Base-by-base conservation (phyloP, 768 basidiomycete genomes). In the Lactarius vividus region DNA sequence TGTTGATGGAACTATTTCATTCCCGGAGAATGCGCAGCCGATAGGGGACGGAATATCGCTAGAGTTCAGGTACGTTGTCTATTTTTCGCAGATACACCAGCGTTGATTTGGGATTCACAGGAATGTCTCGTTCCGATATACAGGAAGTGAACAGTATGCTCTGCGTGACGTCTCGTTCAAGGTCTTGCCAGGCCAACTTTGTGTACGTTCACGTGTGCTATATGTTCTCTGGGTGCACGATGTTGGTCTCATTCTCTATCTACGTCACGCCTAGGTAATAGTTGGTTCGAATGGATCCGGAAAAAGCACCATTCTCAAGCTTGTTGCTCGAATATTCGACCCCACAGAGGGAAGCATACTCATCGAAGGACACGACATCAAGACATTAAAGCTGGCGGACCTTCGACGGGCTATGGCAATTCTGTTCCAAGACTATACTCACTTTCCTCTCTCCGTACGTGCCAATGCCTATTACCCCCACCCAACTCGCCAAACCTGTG, bases 391-490 rank as follows among this genome's bases (percentile, higher is more conserved):
- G 59, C 80, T 92, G 7, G 79, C 77, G 4, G 87, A 91, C 73
- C 76, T 92, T 16, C 78, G 91, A n/a, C 82, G 83, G 11, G 81
- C 85, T 1, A 84, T 85, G 39, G 85, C 87, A 3, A 88, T 87
- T 20, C 81, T 93, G 33, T 92, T 92, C 76, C 91, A 93, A 71
- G 91, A 93, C 73, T 92, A 89, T 70, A 90, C 88, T 0, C 81
- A 86, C 70, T 92, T 92, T 71, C 91, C 91, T 0, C 78, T 93
- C 57, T 88, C 90, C 23, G 89, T 89, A 66, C 56, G 88, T 46
- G 37, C 23, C 49, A 23, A 26, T 26, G 23, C 4, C 49, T 7
- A 26, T 57, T 58, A 15, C 26, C n/a, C 4, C 39, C 2, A n/a
- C 8, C 40, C 23, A 26, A n/a, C 28, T 57, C 13, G 13, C 28